Percentiles rank a stretch among this genome's conserved stretches.
These are phyloP conservation scores for Debaryomyces singareniensis DNA, from an alignment of 1,139 yeast genomes.

Conservation along the genomic window DNA sequence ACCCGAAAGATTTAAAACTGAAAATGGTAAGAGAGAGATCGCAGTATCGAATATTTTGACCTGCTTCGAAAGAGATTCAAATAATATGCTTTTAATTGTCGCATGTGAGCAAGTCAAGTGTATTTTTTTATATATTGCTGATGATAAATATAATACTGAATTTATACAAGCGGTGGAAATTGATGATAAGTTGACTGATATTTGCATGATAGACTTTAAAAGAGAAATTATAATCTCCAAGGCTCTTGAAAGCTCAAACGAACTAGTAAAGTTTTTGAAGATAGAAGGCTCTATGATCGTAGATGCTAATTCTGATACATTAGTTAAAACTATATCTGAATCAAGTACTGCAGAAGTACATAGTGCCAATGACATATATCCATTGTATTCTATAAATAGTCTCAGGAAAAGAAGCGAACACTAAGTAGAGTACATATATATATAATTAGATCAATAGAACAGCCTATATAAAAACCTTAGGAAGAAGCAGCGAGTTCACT, in stretches of 20 bases:
- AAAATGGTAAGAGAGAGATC: slow-evolving; percentile 45
- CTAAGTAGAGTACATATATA: slow-evolving; percentile 6
- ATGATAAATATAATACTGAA: slow-evolving; percentile 12
- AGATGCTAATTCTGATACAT: slow-evolving; percentile 2
- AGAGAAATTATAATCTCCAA: slow-evolving; percentile 38
- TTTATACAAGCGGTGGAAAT: slow-evolving; percentile 23
- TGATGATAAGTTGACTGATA: slow-evolving; percentile 19
- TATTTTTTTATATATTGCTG: slow-evolving; percentile 36
- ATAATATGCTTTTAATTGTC: slow-evolving; percentile 31
- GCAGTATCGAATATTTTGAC: slow-evolving; percentile 45
- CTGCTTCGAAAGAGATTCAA: slow-evolving; percentile 9
- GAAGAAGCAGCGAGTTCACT: neutral
- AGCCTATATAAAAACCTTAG: slow-evolving; percentile 1
- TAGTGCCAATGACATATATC: slow-evolving; percentile 39
- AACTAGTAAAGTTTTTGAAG: slow-evolving; percentile 21
- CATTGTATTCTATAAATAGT: slow-evolving; percentile 57
- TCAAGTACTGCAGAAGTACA: neutral
- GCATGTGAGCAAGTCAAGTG: slow-evolving; percentile 54
- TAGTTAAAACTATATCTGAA: neutral
- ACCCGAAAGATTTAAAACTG: slow-evolving; percentile 59
- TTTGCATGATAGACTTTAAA: slow-evolving; percentile 12
- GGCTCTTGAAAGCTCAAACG: slow-evolving; percentile 33
- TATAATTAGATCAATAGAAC: neutral
- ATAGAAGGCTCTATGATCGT: slow-evolving; percentile 10
- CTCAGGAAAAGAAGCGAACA: slow-evolving; percentile 85